Percentiles rank a stretch among this genome's conserved stretches.
phyloP scores from a whole-genome alignment of 2,329 filamentous ascomycete genomes.

The Cadophora luteo-olivacea region DNA sequence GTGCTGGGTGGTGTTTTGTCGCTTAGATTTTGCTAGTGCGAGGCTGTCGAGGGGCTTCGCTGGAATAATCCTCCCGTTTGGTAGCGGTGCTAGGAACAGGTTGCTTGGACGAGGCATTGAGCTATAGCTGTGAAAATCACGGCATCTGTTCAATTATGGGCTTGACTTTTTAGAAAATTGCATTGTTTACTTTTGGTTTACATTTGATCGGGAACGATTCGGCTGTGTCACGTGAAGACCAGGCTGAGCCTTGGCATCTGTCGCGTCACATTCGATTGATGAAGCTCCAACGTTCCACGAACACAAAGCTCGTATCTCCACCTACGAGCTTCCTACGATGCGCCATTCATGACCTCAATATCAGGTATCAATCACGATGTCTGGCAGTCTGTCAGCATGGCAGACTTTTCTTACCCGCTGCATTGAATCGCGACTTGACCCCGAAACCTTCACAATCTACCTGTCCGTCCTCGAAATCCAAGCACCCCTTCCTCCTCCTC shows the following conservation, averaged over 20 bases:
- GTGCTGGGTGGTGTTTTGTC: not conserved
- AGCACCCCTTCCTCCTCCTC: slow-evolving; percentile 57
- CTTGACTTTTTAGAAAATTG: not conserved
- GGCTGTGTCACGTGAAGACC: not conserved
- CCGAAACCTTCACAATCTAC: slow-evolving; percentile 59
- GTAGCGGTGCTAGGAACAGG: not conserved
- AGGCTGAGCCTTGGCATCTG: slow-evolving; percentile 1
- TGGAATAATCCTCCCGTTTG: not conserved
- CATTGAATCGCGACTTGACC: slow-evolving; percentile 58
- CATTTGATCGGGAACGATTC: not conserved
- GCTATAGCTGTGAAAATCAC: too few relatives aligned
- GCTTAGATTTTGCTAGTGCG: slow-evolving; percentile 1
- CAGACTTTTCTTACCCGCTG: slow-evolving; percentile 56
- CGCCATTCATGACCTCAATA: not conserved
- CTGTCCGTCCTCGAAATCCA: slow-evolving; percentile 56
- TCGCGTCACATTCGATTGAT: not conserved
- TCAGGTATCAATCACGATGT: slow-evolving; percentile 17
- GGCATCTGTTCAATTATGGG: too few relatives aligned
- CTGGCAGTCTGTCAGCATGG: slow-evolving; percentile 25
- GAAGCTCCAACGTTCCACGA: not conserved
- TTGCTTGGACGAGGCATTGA: not conserved
- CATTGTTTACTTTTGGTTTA: not conserved
- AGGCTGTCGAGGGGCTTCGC: not conserved
- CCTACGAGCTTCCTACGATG: not conserved
- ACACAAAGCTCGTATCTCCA: not conserved